Base-by-base conservation (phyloP, 768 basidiomycete genomes). In the Pholiota microspora region DNA sequence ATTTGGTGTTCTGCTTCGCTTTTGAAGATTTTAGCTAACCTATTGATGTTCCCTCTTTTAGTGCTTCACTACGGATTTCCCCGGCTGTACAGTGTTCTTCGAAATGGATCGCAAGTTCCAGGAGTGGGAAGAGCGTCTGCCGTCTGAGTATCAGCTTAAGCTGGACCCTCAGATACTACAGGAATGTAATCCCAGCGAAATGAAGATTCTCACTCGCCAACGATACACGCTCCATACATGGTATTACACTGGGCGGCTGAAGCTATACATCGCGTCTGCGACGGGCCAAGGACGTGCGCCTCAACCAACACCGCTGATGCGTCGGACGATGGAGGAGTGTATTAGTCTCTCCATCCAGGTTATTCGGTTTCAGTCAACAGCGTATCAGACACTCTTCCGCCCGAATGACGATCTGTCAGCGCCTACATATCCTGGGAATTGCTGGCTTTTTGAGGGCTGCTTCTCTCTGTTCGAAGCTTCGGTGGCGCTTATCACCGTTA, bases 381-480 rank as follows among this genome's bases (percentile, higher is more conserved):
- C 71, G 28, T 73, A 73, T 54, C 63, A 68, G 36, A 64, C 61
- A 10, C 61, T 64, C 34, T 57, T 55, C 52, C 59, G 53, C 27
- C 57, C 59, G 40, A 65, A 52, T 58, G 59, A 66, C 25, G 60
- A 46, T 25, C 50, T 59, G 25, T 59, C 54, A 42, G 59, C 62
- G 10, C 62, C 61, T 23, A 51, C 59, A 9, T 67, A 69, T 38
- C 67, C 70, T 23, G 73, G 70, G 16, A 67, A 57, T 56, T 67
- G 64, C 54, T 77, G 75, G 74, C 69, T 69, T 50, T 77, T 77
- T 56, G 71, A 71, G 55, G 76, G 74, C 4, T 77, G 73, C 55
- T 72, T 74, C 61, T 72, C 74, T 7, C 66, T 79, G 9, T 76
- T 78, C 57, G 79, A 81, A 61, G 77, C 75, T 25, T 71, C 75